Evolutionary conservation across 2,329 filamentous ascomycete species (phyloP), one percentile per base, ranked within the genome.

Genomic region (Trichoderma sp.): DNA sequence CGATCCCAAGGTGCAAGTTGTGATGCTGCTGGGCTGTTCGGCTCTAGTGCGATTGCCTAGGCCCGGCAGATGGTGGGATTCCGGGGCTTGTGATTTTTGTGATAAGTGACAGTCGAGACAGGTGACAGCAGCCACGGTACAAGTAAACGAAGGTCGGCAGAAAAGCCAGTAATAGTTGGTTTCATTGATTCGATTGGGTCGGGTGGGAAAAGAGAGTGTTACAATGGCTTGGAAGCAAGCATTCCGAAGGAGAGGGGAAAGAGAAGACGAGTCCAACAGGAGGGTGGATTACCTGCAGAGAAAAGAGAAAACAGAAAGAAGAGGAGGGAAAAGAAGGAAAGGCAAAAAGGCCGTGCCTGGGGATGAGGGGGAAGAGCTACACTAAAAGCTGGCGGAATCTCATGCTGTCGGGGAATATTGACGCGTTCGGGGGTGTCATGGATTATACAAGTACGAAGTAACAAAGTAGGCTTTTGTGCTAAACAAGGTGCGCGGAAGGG

Each of bases 11-110:
- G 16, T 27, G 71, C 29, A 21, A 73, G 31, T 12, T n/a, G 27
- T 29, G 71, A 64, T 56, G 60, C 38, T 64, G 63, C 35, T 27
- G 16, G 21, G 41, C 60, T 56, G 27, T 45, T 72, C 41, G 59
- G 45, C 38, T 65, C 29, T 65, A 65, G 60, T 65, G 41, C 59
- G 41, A 11, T 62, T 53, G 45, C 21, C 45, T 73, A 65, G 60
- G 29, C 45, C 71, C 71, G 71, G 71, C 60, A 73, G 71, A 73
- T 73, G 71, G 41, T 65, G 71, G 59, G 59, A 65, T 65, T 73
- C 71, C 29, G 71, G 71, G 71, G 71, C 59, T 56, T 53, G 71
- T 64, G 71, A 65, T 65, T 65, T 73, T 73, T 73, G 35, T 64
- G 71, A 73, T 73, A 73, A 65, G 71, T 73, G 71, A 73, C 50